Percentiles rank a stretch among this genome's conserved stretches.
phyloP scores from a whole-genome alignment of 306 rosid species.

The Cicer pinnatifidum region DNA sequence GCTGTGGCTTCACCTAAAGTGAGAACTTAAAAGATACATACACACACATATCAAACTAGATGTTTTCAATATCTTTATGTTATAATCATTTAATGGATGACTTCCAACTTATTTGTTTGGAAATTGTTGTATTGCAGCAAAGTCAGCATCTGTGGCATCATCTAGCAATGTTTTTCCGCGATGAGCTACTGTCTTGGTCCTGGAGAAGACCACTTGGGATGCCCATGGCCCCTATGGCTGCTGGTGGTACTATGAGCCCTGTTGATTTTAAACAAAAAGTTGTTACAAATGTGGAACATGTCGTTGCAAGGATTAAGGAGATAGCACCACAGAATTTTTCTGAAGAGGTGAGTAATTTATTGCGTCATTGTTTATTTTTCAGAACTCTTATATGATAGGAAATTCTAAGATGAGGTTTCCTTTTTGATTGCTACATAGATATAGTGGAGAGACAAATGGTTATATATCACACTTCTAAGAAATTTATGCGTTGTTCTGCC shows the following conservation, averaged over 20 bases:
- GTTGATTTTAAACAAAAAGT: conserved; percentile 88
- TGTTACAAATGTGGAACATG: conserved; percentile 81
- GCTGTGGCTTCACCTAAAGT: conserved; percentile 95
- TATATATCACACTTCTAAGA: conserved; percentile 2
- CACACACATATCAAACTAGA: background rate
- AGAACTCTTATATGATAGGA: background rate
- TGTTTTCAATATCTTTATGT: conserved; percentile 27
- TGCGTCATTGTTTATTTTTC: background rate
- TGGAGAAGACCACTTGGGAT: conserved; percentile 99
- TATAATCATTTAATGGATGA: conserved; percentile 29
- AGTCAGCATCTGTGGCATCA: conserved; percentile 97
- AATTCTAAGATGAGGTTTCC: background rate
- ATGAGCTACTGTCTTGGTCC: conserved; percentile 97
- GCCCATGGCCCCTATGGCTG: conserved; percentile 80
- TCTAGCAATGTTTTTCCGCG: conserved; percentile 98
- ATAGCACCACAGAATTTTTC: conserved; percentile 87
- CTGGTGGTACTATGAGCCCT: conserved; percentile 81
- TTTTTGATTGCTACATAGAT: background rate
- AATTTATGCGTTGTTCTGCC: conserved; percentile 22
- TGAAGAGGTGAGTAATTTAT: conserved; percentile 75
- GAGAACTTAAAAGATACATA: conserved; percentile 42
- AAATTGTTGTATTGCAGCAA: conserved; percentile 75
- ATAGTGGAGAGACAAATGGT: background rate
- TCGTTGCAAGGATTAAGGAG: conserved; percentile 72
- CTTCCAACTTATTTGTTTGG: conserved; percentile 28